Percentiles rank a stretch among this genome's conserved stretches.
phyloP scores from a whole-genome alignment of 2,329 filamentous ascomycete genomes.

The Ophiostoma ips region DNA sequence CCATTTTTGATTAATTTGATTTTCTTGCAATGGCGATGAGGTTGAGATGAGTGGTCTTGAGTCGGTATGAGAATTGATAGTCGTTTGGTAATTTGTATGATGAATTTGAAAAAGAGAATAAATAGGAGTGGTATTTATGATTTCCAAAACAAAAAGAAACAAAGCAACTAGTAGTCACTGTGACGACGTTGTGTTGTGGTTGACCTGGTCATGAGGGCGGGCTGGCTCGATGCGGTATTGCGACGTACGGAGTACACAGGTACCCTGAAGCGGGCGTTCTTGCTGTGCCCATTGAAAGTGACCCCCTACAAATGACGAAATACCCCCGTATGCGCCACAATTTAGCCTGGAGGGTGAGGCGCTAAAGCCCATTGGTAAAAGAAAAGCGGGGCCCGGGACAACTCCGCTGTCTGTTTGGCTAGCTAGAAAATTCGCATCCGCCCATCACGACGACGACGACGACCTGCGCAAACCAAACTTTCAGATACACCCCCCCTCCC shows the following conservation, averaged over 20 bases:
- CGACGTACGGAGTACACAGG: neutral
- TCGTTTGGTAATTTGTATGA: neutral
- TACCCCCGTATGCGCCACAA: conserved; percentile 1
- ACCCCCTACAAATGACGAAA: neutral
- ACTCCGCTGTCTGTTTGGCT: neutral
- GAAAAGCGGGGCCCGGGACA: neutral
- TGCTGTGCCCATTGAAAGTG: neutral
- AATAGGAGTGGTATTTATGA: no score
- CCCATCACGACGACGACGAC: neutral
- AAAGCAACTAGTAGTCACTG: no score
- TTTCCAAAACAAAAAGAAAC: no score
- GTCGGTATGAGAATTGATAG: no score
- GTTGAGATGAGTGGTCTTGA: no score
- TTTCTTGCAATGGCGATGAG: no score
- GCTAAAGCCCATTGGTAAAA: neutral
- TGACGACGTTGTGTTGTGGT: no score
- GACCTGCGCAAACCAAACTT: neutral
- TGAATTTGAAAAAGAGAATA: no score
- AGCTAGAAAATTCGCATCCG: conserved; percentile 7
- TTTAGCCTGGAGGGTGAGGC: neutral
- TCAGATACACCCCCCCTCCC: neutral
- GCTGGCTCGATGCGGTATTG: no score
- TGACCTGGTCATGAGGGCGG: no score
- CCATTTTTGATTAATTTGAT: no score
- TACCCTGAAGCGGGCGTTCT: neutral